Base-by-base conservation (phyloP, 2,329 filamentous ascomycete species). In the Aspergillus pseudoviridinutans region DNA sequence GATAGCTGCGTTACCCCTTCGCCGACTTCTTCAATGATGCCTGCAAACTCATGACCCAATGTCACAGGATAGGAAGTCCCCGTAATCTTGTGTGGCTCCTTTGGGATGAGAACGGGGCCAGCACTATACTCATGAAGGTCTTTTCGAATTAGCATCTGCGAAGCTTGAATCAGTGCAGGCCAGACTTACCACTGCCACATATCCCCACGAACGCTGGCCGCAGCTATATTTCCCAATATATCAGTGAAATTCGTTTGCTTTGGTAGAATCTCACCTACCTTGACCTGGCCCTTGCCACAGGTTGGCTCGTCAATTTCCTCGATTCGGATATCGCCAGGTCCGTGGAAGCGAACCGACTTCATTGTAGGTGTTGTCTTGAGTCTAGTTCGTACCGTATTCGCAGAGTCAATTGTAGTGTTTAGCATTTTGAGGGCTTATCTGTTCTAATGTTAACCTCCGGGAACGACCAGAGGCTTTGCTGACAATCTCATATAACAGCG, bases 1-100 rank as follows among this genome's bases (percentile, higher is more conserved):
- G 73, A 61, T 86, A 87, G 73, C 67, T 62, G 57, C 9, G 64
- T 66, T 3, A 85, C 80, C 0, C 73, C 77, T 0, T 75, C 66
- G 0, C 85, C 85, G n/a, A 88, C 72, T 61, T 86, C 83, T 5
- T 80, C 76, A 28, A 89, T 76, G 1, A 80, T 77, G 14, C 86
- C 86, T 2, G 79, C 81, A 69, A 88, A 86, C 65, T 89, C 87
- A 65, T 89, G 86, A 25, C 87, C 86, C 17, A 89, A 75, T 0
- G 79, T 84, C 14, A 88, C 77, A 1, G 85, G 86, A 41, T 83
- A 77, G 0, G 74, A 76, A 54, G 84, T 81, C 25, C 79, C 75
- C 0, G 85, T 88, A 24, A 87, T 70, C 1, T 79, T 80, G 64
- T 89, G 85, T 0, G 84, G 82, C 22, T 60, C 56, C n/a, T 64